These are phyloP conservation scores for Schizophyllum amplum DNA, from an alignment of 1,284 basidiomycete species.

Conservation along the genomic window DNA sequence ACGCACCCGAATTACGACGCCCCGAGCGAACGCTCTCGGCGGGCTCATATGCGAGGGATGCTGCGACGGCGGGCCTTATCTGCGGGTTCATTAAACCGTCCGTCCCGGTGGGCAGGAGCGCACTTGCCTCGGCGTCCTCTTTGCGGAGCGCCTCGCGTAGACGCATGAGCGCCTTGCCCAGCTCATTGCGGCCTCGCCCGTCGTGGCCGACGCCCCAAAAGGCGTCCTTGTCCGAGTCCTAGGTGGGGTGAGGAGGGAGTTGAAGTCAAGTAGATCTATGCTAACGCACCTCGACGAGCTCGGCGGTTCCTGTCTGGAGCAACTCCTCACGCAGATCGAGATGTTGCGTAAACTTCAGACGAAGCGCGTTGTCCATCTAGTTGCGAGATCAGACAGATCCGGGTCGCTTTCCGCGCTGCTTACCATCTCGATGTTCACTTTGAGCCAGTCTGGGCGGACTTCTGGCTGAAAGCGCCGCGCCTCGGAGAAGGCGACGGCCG, in stretches of 20 bases:
- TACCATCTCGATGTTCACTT: conserved; percentile 51
- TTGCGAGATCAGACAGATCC: background rate
- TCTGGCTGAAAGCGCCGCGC: conserved; percentile 50
- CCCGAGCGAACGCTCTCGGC: background rate
- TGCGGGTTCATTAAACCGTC: background rate
- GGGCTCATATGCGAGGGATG: background rate
- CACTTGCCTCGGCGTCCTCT: conserved; percentile 2
- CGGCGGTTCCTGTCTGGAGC: conserved; percentile 26
- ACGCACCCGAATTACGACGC: background rate
- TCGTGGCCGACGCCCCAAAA: conserved; percentile 36
- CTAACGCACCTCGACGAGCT: conserved; percentile 23
- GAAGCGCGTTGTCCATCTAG: conserved; percentile 33
- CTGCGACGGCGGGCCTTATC: background rate
- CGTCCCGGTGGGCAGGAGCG: background rate
- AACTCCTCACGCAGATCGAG: conserved; percentile 25
- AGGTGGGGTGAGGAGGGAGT: background rate
- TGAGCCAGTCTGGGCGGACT: conserved; percentile 51
- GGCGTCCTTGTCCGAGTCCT: conserved; percentile 31
- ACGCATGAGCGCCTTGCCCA: conserved; percentile 32
- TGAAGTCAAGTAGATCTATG: background rate
- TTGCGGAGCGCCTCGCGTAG: conserved; percentile 3
- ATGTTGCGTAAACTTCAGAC: conserved; percentile 36
- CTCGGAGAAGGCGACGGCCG: conserved; percentile 49
- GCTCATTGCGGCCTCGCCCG: conserved; percentile 30
- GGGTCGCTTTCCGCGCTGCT: background rate